phyloP scores from a whole-genome alignment of 1,139 yeast species.

The Hansenula sp. region DNA sequence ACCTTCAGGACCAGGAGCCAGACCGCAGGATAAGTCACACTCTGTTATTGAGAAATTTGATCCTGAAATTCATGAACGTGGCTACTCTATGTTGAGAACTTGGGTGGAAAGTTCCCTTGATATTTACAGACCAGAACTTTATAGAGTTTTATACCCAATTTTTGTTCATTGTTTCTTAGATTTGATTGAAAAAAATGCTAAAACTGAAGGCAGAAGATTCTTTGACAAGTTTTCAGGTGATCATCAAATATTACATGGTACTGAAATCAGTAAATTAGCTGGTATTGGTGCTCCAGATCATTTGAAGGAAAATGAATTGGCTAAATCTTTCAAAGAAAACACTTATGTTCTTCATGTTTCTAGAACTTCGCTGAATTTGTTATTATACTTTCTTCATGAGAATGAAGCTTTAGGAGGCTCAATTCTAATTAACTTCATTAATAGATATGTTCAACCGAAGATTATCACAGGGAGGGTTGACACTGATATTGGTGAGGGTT shows the following conservation, averaged over 20 bases:
- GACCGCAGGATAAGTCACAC: conserved; percentile 29
- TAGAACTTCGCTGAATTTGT: conserved; percentile 78
- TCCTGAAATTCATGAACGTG: conserved; percentile 70
- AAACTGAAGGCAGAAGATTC: conserved; percentile 64
- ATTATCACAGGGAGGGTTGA: conserved; percentile 30
- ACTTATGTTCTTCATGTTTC: conserved; percentile 77
- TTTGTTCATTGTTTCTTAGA: conserved; percentile 87
- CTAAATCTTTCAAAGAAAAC: conserved; percentile 66
- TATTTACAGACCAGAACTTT: conserved; percentile 84
- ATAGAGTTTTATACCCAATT: conserved; percentile 81
- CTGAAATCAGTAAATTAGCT: conserved; percentile 67
- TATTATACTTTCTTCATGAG: conserved; percentile 84
- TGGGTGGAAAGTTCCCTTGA: conserved; percentile 95
- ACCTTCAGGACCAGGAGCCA: conserved; percentile 20
- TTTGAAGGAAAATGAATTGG: conserved; percentile 75
- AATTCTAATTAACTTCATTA: conserved; percentile 76
- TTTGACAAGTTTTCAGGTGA: conserved; percentile 73
- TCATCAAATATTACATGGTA: conserved; percentile 72
- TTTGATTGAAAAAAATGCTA: conserved; percentile 59
- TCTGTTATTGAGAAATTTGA: conserved; percentile 33
- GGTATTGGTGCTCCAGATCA: conserved; percentile 81
- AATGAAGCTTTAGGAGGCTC: conserved; percentile 94
- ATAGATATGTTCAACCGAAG: conserved; percentile 77
- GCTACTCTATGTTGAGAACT: conserved; percentile 72
- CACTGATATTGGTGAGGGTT: conserved; percentile 60